Conservation (phyloP, 2,329 filamentous ascomycete species). For the Diaporthe destruens region DNA sequence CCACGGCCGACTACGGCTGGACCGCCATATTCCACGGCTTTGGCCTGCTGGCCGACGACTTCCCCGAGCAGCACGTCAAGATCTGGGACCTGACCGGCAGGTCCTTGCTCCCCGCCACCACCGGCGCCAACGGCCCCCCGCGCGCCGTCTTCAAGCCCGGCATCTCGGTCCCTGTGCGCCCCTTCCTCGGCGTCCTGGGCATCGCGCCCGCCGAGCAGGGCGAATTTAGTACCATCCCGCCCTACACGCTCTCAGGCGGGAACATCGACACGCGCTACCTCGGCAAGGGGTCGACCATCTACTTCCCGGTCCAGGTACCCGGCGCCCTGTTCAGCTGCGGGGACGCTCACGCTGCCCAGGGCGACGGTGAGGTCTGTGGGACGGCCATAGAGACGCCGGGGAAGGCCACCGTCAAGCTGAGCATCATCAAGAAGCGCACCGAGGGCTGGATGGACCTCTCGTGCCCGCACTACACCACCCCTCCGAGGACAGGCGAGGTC, state of each 20-base stretch:
- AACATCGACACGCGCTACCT: slow-evolving; percentile 67
- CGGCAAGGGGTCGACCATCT: slow-evolving; percentile 59
- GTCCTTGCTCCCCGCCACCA: slow-evolving; percentile 36
- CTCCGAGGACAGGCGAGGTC: slow-evolving; percentile 52
- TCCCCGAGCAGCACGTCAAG: slow-evolving; percentile 57
- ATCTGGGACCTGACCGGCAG: slow-evolving; percentile 59
- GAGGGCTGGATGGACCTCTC: slow-evolving; percentile 50
- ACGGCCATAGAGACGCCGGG: slow-evolving; percentile 69
- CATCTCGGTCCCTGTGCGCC: slow-evolving; percentile 62
- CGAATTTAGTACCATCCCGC: slow-evolving; percentile 63
- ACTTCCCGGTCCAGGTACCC: slow-evolving; percentile 61
- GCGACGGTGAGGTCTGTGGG: slow-evolving; percentile 67
- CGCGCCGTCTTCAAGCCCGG: slow-evolving; percentile 60
- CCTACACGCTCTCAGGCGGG: slow-evolving; percentile 61
- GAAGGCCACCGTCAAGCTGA: slow-evolving; percentile 61
- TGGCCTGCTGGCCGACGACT: slow-evolving; percentile 63
- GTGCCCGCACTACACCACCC: slow-evolving; percentile 60
- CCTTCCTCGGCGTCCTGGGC: slow-evolving; percentile 66
- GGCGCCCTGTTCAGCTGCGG: slow-evolving; percentile 67
- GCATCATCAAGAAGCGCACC: slow-evolving; percentile 58
- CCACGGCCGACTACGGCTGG: slow-evolving; percentile 63
- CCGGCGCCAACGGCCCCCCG: slow-evolving; percentile 45
- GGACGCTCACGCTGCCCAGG: slow-evolving; percentile 67
- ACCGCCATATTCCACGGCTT: slow-evolving; percentile 64
- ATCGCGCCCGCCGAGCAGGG: slow-evolving; percentile 60